Percentiles rank a stretch among this genome's conserved stretches.
phyloP scores from a whole-genome alignment of 1,139 yeast genomes.

The Saccharomyces hybrid region DNA sequence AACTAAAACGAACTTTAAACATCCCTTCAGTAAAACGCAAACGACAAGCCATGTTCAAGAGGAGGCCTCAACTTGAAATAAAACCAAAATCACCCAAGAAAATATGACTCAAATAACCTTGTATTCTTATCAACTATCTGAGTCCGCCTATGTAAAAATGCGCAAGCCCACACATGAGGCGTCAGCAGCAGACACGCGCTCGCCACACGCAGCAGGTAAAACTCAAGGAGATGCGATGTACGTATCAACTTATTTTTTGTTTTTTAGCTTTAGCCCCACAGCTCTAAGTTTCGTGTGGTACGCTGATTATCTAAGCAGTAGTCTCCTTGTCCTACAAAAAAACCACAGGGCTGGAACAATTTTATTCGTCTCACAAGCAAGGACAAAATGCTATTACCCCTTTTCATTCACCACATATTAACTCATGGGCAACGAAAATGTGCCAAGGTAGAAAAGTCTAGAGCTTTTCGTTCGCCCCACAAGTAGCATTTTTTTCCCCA shows the following conservation, averaged over 20 bases:
- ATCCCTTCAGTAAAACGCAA: neutral
- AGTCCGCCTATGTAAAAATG: neutral
- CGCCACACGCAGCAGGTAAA: neutral
- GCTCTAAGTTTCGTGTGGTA: neutral
- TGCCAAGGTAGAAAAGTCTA: neutral
- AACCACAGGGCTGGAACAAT: neutral
- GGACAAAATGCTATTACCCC: neutral
- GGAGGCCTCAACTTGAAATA: neutral
- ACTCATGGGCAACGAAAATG: neutral
- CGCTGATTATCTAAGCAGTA: neutral
- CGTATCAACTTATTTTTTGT: neutral
- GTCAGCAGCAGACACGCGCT: neutral
- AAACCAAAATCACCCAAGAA: neutral
- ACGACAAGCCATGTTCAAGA: neutral
- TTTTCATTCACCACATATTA: neutral
- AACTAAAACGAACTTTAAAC: too few relatives aligned
- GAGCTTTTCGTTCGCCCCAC: neutral
- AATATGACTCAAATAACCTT: neutral
- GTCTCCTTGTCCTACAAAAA: neutral
- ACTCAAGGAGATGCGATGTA: neutral
- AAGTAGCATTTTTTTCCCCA: neutral
- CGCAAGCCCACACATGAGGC: neutral
- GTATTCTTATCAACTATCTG: neutral
- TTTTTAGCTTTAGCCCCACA: neutral
- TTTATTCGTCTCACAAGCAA: neutral